These are phyloP conservation scores for Lachnellula willkommii DNA, from an alignment of 2,329 filamentous ascomycete species.

Conservation along the genomic window DNA sequence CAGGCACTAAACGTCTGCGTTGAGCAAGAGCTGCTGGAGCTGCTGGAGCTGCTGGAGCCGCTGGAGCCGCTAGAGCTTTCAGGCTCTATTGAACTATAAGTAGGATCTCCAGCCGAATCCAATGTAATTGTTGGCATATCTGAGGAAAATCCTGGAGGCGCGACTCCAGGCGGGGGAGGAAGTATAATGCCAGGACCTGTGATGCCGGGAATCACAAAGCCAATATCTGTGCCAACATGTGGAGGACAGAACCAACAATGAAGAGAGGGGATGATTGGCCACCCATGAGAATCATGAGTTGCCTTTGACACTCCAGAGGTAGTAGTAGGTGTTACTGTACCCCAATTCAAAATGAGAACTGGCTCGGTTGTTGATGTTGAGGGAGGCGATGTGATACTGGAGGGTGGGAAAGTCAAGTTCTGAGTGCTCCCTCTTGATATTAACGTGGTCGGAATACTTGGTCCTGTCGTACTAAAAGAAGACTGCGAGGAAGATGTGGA, in stretches of 20 bases:
- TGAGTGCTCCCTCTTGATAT: not conserved
- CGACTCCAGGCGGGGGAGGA: not conserved
- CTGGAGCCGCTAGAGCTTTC: not conserved
- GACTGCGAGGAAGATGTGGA: not conserved
- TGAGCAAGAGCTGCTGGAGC: not conserved
- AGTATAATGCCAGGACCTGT: constrained; percentile 1
- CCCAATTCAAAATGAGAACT: not conserved
- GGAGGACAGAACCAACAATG: not conserved
- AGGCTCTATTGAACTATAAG: not conserved
- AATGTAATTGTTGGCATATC: constrained; percentile 1
- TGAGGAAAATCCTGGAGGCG: not conserved
- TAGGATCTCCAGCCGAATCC: not conserved
- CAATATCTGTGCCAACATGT: not conserved
- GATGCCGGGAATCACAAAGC: not conserved
- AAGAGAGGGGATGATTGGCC: not conserved
- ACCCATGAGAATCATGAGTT: not conserved
- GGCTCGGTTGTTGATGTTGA: not conserved
- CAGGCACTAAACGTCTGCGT: not conserved
- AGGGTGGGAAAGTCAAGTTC: not conserved
- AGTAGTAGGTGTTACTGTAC: not conserved
- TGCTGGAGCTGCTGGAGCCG: not conserved
- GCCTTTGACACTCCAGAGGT: not conserved
- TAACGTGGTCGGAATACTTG: not conserved
- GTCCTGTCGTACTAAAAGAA: not conserved
- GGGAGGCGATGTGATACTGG: not conserved